Percentiles rank a stretch among this genome's conserved stretches.
Evolutionary conservation across 495 filamentous ascomycete species (phyloP).

Genomic region (Immersiella caudata): DNA sequence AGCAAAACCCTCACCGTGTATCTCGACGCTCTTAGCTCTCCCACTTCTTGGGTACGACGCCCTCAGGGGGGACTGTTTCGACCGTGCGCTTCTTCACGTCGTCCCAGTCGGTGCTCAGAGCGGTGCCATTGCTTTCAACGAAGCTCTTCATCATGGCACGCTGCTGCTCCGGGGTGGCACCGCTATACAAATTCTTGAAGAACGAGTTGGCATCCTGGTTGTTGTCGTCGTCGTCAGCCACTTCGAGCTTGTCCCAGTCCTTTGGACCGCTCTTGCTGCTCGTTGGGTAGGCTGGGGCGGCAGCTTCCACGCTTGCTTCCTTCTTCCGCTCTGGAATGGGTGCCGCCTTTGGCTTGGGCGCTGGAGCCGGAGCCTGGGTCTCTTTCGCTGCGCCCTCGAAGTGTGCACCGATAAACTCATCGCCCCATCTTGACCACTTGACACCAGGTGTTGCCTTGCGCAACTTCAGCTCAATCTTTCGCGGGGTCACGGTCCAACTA

Average conservation of each 20-base stretch:
- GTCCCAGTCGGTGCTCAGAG: conserved; percentile 89
- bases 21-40: no score
- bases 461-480: conserved; percentile 84
- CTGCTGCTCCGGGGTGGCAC: conserved; percentile 75
- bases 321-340: neutral
- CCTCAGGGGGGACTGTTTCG: conserved; percentile 74
- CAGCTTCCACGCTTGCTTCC: neutral
- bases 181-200: conserved; percentile 89
- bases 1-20: neutral
- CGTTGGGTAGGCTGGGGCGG: conserved; percentile 76
- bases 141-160: conserved; percentile 99
- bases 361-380: neutral
- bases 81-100: conserved; percentile 78
- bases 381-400: conserved; percentile 5
- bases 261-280: conserved; percentile 83
- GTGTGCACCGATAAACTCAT: conserved; percentile 28
- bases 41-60: conserved; percentile 74
- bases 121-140: conserved; percentile 87
- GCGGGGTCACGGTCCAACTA: conserved; percentile 65
- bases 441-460: conserved; percentile 65
- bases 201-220: conserved; percentile 76
- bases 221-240: conserved; percentile 61
- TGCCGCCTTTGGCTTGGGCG: neutral
- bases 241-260: conserved; percentile 83
- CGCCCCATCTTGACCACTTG: conserved; percentile 68